Conservation (phyloP, 2,329 filamentous ascomycete species). For the Pseudogymnoascus sp. region DNA sequence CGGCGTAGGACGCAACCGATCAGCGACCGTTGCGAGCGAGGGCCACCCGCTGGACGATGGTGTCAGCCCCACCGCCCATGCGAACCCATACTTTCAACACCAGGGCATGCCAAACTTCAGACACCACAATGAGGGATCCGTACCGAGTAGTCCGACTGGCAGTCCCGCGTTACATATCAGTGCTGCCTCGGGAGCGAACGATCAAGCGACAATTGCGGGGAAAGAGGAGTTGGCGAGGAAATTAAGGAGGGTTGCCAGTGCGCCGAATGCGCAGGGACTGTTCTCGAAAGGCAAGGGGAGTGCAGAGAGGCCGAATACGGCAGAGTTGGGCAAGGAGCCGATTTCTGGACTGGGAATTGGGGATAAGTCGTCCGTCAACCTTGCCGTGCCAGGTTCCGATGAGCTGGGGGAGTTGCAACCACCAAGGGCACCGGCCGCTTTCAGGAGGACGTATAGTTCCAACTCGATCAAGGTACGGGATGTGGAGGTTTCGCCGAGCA, state of each 20-base stretch:
- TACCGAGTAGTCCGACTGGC: conserved; percentile 69
- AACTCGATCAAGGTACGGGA: conserved; percentile 98
- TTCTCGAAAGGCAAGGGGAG: conserved; percentile 55
- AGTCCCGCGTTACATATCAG: conserved; percentile 72
- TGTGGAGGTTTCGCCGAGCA: conserved; percentile 88
- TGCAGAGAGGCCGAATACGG: conserved; percentile 68
- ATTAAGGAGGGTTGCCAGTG: conserved; percentile 86
- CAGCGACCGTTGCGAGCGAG: conserved; percentile 85
- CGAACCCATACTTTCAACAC: conserved; percentile 95
- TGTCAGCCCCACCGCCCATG: conserved; percentile 84
- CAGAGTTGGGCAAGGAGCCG: conserved; percentile 78
- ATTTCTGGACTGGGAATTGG: conserved; percentile 46
- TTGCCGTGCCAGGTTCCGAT: conserved; percentile 33
- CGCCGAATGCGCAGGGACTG: conserved; percentile 90
- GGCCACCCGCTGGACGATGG: conserved; percentile 83
- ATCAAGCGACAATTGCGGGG: conserved; percentile 61
- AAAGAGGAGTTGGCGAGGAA: conserved; percentile 94
- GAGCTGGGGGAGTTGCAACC: conserved; percentile 57
- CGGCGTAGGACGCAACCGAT: conserved; percentile 77
- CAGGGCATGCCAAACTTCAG: conserved; percentile 88
- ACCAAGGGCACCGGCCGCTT: conserved; percentile 61
- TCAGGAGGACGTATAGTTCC: conserved; percentile 92
- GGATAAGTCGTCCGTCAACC: conserved; percentile 34
- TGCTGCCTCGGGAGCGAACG: conserved; percentile 54
- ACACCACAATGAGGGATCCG: conserved; percentile 90